These are phyloP conservation scores for Phalaenopsis aphrodite DNA, from an alignment of 106 monocot genomes.

Conservation along the genomic window DNA sequence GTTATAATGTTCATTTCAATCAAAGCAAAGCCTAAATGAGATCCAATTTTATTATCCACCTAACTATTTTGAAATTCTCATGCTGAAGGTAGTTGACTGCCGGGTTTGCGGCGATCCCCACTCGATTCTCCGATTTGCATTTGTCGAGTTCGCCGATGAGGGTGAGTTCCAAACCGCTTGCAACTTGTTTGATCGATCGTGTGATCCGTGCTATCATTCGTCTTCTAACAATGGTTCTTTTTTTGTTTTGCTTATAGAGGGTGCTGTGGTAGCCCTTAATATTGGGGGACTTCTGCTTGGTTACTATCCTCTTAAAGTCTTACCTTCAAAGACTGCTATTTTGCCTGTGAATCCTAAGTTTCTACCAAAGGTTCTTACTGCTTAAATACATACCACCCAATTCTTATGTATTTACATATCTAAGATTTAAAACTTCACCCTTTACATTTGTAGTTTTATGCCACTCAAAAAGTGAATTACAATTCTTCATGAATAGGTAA, in stretches of 20 bases:
- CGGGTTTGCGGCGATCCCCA: slow-evolving; percentile 60
- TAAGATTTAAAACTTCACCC: too few relatives aligned
- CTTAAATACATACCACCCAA: too few relatives aligned
- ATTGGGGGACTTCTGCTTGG: slow-evolving; percentile 65
- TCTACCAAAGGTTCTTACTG: slow-evolving; percentile 53
- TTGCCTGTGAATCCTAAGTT: slow-evolving; percentile 85
- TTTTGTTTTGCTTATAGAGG: slow-evolving; percentile 21
- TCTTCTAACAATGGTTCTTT: background rate
- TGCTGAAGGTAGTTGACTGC: slow-evolving; percentile 53
- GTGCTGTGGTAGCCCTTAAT: slow-evolving; percentile 57
- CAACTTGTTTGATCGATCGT: background rate
- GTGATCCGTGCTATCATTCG: background rate
- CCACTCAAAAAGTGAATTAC: too few relatives aligned
- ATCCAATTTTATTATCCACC: background rate
- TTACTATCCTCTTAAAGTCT: slow-evolving; percentile 62
- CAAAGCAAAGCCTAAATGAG: background rate
- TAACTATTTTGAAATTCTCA: slow-evolving; percentile 8
- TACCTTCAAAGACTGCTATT: slow-evolving; percentile 89
- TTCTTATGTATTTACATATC: background rate
- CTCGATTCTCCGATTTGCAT: slow-evolving; percentile 65
- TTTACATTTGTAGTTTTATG: too few relatives aligned
- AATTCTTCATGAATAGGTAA: too few relatives aligned
- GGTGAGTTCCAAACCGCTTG: slow-evolving; percentile 13
- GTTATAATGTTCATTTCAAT: background rate
- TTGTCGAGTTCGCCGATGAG: slow-evolving; percentile 55